Evolutionary conservation across 75 land plant genomes (phyloP).

Genomic region (Sequoiadendron giganteum): DNA sequence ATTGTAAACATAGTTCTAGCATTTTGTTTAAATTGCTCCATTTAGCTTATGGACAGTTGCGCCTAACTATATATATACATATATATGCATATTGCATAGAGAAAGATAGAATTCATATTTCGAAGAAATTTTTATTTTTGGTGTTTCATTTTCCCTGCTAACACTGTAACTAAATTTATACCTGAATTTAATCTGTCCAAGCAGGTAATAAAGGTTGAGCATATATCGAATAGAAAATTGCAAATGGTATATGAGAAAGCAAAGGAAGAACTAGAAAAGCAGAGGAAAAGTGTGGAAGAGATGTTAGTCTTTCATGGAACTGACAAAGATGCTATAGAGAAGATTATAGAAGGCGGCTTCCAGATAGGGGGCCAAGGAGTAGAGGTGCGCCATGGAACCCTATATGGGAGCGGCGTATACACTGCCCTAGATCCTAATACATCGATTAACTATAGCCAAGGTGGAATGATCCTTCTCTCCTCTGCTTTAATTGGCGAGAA

Average conservation of each 20-base stretch:
- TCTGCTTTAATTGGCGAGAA: conserved; percentile 17
- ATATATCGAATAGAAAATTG: conserved; percentile 4
- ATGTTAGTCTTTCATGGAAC: conserved; percentile 29
- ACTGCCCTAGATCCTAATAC: conserved; percentile 26
- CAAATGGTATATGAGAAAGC: conserved; percentile 5
- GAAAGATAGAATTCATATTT: neutral
- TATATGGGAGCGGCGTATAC: conserved; percentile 23
- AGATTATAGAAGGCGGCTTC: conserved; percentile 30
- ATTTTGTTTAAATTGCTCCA: no score
- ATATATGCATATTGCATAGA: neutral
- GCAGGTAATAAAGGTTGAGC: conserved; percentile 24
- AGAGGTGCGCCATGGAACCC: conserved; percentile 8
- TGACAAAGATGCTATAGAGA: conserved; percentile 11
- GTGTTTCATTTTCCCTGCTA: no score
- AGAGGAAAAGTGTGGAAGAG: neutral
- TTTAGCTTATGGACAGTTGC: no score
- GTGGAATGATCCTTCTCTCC: conserved; percentile 22
- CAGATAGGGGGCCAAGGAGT: conserved; percentile 28
- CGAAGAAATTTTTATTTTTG: no score
- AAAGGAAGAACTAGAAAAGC: neutral
- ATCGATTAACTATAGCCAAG: conserved; percentile 13
- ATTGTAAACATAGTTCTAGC: neutral
- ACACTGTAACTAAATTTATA: no score
- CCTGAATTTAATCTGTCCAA: neutral
- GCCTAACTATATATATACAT: neutral